phyloP scores from a whole-genome alignment of 768 basidiomycete species.

The Amanita molliuscula region DNA sequence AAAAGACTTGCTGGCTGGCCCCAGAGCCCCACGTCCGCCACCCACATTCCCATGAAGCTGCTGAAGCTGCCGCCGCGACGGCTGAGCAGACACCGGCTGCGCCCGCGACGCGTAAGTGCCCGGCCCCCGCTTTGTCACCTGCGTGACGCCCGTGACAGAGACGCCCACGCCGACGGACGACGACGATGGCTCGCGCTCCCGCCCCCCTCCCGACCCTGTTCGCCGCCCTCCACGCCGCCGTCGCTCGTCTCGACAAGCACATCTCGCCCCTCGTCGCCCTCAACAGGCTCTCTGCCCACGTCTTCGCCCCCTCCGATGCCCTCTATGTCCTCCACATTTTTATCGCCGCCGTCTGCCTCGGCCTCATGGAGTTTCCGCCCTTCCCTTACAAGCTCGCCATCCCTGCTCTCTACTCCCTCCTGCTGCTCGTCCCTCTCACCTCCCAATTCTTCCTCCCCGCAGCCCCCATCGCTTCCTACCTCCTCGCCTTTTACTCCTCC shows the following conservation, averaged over 20 bases:
- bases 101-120: too few relatives aligned
- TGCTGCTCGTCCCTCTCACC: constrained; percentile 75
- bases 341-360: constrained; percentile 61
- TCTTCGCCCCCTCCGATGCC: constrained; percentile 44
- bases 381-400: constrained; percentile 72
- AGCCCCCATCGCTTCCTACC: constrained; percentile 76
- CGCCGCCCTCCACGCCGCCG: constrained; percentile 48
- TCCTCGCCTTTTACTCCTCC: constrained; percentile 80
- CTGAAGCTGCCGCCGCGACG: background rate
- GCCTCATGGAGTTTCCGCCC: constrained; percentile 56
- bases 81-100: background rate
- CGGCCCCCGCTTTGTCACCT: too few relatives aligned
- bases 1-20: too few relatives aligned
- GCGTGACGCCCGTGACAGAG: background rate
- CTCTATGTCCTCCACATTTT: constrained; percentile 57
- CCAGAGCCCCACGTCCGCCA: too few relatives aligned
- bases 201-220: constrained; percentile 8
- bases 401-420: constrained; percentile 57
- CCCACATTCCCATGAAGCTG: too few relatives aligned
- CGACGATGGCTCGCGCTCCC: background rate
- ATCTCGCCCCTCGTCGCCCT: constrained; percentile 63
- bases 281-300: constrained; percentile 43
- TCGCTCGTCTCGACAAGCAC: constrained; percentile 66
- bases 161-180: background rate
- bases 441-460: constrained; percentile 89